Conservation (phyloP, 495 filamentous ascomycete species). For the Penicillium pancosmium region DNA sequence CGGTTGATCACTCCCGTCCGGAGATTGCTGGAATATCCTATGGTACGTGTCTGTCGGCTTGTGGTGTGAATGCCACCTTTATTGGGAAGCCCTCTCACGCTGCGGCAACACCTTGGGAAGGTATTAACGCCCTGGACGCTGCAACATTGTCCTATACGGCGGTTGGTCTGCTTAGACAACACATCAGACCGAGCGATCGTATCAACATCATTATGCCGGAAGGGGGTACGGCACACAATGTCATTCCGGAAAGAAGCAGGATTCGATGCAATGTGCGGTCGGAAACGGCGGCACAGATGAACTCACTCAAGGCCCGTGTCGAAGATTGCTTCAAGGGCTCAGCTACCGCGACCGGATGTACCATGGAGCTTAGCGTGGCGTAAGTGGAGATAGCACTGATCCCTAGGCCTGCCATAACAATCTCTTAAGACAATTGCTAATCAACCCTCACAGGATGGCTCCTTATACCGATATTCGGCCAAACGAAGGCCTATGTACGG, state of each 20-base stretch:
- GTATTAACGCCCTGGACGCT: conserved; percentile 62
- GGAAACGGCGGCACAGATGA: conserved; percentile 42
- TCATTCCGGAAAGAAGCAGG: neutral
- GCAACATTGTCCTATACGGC: conserved; percentile 55
- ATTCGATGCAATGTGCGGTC: conserved; percentile 44
- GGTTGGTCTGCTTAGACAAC: conserved; percentile 55
- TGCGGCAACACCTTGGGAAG: conserved; percentile 55
- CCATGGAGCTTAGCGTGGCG: conserved; percentile 45
- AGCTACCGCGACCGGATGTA: conserved; percentile 57
- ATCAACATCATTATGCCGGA: conserved; percentile 27
- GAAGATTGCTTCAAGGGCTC: conserved; percentile 60
- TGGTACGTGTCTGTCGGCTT: conserved; percentile 1
- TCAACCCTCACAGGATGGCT: conserved; percentile 33
- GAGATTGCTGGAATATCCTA: neutral
- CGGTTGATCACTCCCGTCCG: neutral
- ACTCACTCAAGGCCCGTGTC: conserved; percentile 51
- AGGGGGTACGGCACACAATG: conserved; percentile 1
- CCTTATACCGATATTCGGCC: conserved; percentile 57
- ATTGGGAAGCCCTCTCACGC: conserved; percentile 39
- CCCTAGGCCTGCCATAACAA: neutral
- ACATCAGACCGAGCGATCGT: conserved; percentile 55
- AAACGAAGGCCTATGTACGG: conserved; percentile 50
- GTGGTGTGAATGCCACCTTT: conserved; percentile 7
- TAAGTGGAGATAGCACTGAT: conserved; percentile 8
- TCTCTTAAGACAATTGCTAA: neutral